Evolutionary conservation across 352 stramenopile species (phyloP).

Genomic region (Globisporangium heterothallicum): DNA sequence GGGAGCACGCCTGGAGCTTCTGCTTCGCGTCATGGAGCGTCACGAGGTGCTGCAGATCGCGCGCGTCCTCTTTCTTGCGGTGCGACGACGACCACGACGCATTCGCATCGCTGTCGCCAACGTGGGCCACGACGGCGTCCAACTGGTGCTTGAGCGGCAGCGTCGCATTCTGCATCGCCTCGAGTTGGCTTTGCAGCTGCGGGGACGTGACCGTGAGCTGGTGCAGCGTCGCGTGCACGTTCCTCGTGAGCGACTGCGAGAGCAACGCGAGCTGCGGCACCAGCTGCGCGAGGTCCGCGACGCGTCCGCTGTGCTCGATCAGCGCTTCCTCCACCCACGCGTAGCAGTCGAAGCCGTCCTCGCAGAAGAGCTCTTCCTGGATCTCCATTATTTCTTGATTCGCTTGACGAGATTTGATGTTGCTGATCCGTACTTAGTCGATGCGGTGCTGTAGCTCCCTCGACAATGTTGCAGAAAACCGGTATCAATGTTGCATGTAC

Average conservation of each 20-base stretch:
- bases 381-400: constrained; percentile 19
- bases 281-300: constrained; percentile 28
- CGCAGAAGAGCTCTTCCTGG: constrained; percentile 39
- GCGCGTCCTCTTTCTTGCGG: constrained; percentile 18
- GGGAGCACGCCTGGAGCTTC: constrained; percentile 53
- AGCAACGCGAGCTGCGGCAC: constrained; percentile 57
- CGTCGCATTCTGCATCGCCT: constrained; percentile 36
- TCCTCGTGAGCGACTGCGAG: constrained; percentile 50
- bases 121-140: constrained; percentile 31
- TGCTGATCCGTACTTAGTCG: too few relatives aligned
- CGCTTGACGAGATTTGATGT: too few relatives aligned
- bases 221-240: constrained; percentile 54
- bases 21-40: constrained; percentile 67
- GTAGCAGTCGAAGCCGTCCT: constrained; percentile 56
- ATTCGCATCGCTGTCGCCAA: constrained; percentile 9
- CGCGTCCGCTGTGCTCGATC: constrained; percentile 23
- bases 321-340: constrained; percentile 68
- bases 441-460: too few relatives aligned
- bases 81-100: constrained; percentile 11
- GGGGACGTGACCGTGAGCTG: constrained; percentile 44
- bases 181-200: constrained; percentile 49
- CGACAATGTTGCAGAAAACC: too few relatives aligned
- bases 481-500: too few relatives aligned
- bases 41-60: constrained; percentile 50
- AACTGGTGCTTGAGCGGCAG: constrained; percentile 37